phyloP scores from a whole-genome alignment of 352 stramenopile species.

The Phytopythium ostracodes region DNA sequence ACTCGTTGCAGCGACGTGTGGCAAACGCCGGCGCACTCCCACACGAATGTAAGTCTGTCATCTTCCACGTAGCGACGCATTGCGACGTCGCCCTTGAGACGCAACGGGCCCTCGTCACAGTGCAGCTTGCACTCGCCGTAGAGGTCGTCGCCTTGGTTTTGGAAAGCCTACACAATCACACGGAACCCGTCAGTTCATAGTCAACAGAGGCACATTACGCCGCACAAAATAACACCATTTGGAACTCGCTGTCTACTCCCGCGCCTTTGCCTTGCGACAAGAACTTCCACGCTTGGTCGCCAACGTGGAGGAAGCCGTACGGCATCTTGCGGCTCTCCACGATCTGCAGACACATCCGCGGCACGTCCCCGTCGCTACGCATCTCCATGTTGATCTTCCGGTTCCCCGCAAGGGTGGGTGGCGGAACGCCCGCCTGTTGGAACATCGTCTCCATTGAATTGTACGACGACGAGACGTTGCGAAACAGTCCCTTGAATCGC shows the following conservation, averaged over 20 bases:
- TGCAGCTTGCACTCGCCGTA: conserved; percentile 42
- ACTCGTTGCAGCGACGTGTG: conserved; percentile 26
- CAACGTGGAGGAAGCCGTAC: conserved; percentile 24
- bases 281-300: conserved; percentile 31
- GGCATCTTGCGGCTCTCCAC: conserved; percentile 31
- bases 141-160: conserved; percentile 36
- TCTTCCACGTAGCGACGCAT: conserved; percentile 39
- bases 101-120: conserved; percentile 21
- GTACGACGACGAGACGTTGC: conserved; percentile 30
- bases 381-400: conserved; percentile 50
- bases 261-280: conserved; percentile 16
- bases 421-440: conserved; percentile 21
- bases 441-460: conserved; percentile 24
- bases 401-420: conserved; percentile 15
- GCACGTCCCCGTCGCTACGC: conserved; percentile 21
- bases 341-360: conserved; percentile 42
- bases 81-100: conserved; percentile 36
- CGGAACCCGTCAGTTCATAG: neutral
- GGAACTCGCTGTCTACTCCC: conserved; percentile 19
- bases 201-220: conserved; percentile 2
- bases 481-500: conserved; percentile 34
- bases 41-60: conserved; percentile 42
- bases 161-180: conserved; percentile 22
- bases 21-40: conserved; percentile 36
- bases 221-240: too few relatives aligned